phyloP scores from a whole-genome alignment of 2,329 filamentous ascomycete species.

The Annulohypoxylon truncatum region DNA sequence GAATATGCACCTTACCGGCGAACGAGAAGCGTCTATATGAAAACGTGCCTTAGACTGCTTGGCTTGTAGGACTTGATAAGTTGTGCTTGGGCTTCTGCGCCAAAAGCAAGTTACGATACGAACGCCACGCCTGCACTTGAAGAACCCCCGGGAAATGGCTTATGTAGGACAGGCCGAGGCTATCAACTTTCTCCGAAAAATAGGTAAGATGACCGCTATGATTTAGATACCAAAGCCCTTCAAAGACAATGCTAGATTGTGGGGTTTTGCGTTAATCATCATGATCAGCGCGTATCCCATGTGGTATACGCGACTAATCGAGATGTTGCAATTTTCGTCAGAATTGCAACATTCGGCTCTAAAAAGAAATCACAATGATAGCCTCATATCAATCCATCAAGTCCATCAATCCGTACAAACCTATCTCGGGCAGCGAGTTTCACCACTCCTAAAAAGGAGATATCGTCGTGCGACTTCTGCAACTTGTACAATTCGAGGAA shows the following conservation, averaged over 20 bases:
- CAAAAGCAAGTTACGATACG: conserved; percentile 19
- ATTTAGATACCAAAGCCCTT: not conserved
- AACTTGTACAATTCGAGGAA: not conserved
- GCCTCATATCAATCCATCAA: not conserved
- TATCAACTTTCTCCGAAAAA: conserved; percentile 8
- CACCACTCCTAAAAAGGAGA: not conserved
- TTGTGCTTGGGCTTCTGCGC: not conserved
- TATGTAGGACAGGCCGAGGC: conserved; percentile 20
- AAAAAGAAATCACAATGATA: not conserved
- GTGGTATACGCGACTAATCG: not conserved
- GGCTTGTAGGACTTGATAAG: conserved; percentile 18
- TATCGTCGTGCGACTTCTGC: not conserved
- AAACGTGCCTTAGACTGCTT: conserved; percentile 12
- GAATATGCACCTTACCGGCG: conserved; percentile 28
- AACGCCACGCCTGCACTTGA: conserved; percentile 25
- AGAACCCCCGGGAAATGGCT: conserved; percentile 5
- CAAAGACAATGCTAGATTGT: not conserved
- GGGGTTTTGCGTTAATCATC: not conserved
- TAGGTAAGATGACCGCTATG: not conserved
- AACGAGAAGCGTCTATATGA: conserved; percentile 13
- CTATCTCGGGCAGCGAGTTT: not conserved
- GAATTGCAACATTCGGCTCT: conserved; percentile 18
- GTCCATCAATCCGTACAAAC: not conserved
- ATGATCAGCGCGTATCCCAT: not conserved
- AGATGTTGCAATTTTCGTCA: conserved; percentile 19